Percentiles rank a stretch among this genome's conserved stretches.
Conservation (phyloP, 352 stramenopile genomes). For the Albugo laibachii region DNA sequence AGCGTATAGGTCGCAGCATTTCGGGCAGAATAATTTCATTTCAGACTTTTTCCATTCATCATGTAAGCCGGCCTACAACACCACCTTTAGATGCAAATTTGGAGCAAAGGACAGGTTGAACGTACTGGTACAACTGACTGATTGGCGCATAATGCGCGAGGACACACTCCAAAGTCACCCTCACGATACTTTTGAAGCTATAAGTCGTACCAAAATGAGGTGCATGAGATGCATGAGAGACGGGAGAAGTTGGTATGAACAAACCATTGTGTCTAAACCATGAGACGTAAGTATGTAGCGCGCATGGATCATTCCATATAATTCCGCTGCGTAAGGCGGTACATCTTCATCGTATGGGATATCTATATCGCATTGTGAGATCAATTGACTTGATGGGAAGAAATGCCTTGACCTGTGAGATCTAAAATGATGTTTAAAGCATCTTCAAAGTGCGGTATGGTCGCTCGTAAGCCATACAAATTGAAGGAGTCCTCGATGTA, state of each 20-base stretch:
- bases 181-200: conserved; percentile 81
- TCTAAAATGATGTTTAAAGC: conserved; percentile 87
- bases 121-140: conserved; percentile 66
- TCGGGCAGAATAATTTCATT: conserved; percentile 83
- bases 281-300: conserved; percentile 82
- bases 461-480: conserved; percentile 77
- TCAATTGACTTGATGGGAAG: neutral
- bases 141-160: conserved; percentile 60
- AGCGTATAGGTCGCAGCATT: conserved; percentile 76
- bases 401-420: conserved; percentile 30
- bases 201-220: neutral
- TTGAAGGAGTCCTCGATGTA: conserved; percentile 92
- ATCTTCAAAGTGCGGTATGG: conserved; percentile 80
- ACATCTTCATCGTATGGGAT: conserved; percentile 81
- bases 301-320: conserved; percentile 79
- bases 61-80: conserved; percentile 45
- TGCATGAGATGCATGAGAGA: neutral
- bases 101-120: neutral
- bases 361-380: conserved; percentile 16
- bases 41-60: conserved; percentile 81
- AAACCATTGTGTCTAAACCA: conserved; percentile 74
- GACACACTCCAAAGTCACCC: conserved; percentile 74
- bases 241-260: neutral
- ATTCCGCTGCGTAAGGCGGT: conserved; percentile 65
- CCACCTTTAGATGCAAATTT: conserved; percentile 1